A percentile compares a stretch with the other conserved stretches of the same genome.
Conservation (phyloP, 73 alveolate species). For the Tetrahymena borealis region DNA sequence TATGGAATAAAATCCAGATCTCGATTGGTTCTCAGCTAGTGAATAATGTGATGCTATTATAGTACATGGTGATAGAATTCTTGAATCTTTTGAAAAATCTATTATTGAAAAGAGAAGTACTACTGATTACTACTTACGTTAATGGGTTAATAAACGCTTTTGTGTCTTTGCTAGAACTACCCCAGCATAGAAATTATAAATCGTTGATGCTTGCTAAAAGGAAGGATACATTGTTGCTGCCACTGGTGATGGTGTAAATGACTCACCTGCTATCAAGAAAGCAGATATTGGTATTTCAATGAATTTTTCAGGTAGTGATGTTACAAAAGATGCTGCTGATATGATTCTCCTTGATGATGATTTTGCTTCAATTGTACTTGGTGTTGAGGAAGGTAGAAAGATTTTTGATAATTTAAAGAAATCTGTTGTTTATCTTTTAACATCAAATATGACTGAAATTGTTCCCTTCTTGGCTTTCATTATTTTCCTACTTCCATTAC, state of each 20-base stretch:
- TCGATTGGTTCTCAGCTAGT: constrained; percentile 56
- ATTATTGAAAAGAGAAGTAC: constrained; percentile 51
- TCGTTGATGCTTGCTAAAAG: constrained; percentile 85
- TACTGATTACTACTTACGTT: constrained; percentile 55
- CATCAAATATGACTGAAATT: constrained; percentile 82
- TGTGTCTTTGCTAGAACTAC: constrained; percentile 86
- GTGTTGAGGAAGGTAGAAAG: constrained; percentile 95
- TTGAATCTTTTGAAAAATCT: constrained; percentile 36
- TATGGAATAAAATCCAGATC: constrained; percentile 35
- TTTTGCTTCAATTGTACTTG: constrained; percentile 92
- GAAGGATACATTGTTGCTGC: constrained; percentile 86
- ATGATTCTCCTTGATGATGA: constrained; percentile 94
- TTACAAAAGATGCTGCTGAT: constrained; percentile 99
- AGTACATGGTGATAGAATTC: constrained; percentile 75
- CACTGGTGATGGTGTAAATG: constrained; percentile 92
- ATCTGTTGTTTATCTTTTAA: constrained; percentile 64
- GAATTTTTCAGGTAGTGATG: constrained; percentile 97
- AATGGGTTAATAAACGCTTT: constrained; percentile 77
- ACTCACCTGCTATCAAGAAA: constrained; percentile 90
- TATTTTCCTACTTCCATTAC: constrained; percentile 72
- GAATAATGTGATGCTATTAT: constrained; percentile 58
- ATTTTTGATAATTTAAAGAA: constrained; percentile 87
- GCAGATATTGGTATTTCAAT: constrained; percentile 88
- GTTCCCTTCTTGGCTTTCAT: constrained; percentile 74
- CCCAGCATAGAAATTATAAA: constrained; percentile 86